phyloP scores from a whole-genome alignment of 352 stramenopile genomes.

The Albugo laibachii region DNA sequence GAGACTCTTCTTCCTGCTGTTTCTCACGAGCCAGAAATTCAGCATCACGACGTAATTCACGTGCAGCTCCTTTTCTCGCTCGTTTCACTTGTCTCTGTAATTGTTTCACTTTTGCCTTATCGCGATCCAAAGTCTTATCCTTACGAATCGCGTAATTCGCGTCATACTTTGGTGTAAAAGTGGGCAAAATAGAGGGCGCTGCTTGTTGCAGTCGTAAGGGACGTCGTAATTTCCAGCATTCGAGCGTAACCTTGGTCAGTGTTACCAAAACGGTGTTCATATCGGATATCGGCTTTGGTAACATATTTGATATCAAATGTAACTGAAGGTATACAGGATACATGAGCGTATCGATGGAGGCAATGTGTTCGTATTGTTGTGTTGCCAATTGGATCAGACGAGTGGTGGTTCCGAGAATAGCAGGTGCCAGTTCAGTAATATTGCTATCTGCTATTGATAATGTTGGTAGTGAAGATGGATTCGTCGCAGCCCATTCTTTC shows the following conservation, averaged over 20 bases:
- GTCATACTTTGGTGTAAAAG: constrained; percentile 81
- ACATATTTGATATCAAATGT: not conserved
- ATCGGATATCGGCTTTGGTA: too few species aligned
- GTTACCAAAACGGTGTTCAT: not conserved
- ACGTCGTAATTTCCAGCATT: constrained; percentile 2
- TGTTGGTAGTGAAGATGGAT: too few species aligned
- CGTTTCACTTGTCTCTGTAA: constrained; percentile 91
- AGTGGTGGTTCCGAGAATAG: constrained; percentile 10
- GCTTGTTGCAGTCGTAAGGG: constrained; percentile 66
- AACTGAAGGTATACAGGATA: not conserved
- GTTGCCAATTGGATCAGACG: constrained; percentile 8
- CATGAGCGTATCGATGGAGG: constrained; percentile 32
- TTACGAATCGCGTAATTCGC: constrained; percentile 84
- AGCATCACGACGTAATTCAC: constrained; percentile 87
- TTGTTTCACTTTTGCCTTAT: constrained; percentile 77
- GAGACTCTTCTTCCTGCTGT: constrained; percentile 68
- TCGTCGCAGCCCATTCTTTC: too few species aligned
- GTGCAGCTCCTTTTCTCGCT: constrained; percentile 88
- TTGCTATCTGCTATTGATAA: too few species aligned
- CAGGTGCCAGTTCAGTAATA: too few species aligned
- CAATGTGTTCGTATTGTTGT: constrained; percentile 26
- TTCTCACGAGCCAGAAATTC: constrained; percentile 88
- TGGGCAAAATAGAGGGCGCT: constrained; percentile 37
- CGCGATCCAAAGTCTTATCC: constrained; percentile 69
- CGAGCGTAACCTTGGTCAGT: not conserved